Conservation (phyloP, 2,329 filamentous ascomycete genomes). For the Colletotrichum paranaense region DNA sequence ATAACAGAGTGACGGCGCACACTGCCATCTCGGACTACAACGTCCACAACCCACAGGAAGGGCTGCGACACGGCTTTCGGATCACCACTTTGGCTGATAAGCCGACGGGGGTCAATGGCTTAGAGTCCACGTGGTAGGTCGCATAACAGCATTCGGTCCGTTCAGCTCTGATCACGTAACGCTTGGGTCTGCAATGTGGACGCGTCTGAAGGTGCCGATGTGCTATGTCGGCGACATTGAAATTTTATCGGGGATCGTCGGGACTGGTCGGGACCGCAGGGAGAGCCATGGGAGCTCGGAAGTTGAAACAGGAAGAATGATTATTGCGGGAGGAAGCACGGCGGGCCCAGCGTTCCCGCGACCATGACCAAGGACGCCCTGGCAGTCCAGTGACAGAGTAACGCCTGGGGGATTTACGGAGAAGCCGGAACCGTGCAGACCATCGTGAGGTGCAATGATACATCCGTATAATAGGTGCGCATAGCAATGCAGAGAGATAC, state of each 20-base stretch:
- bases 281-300: slow-evolving; percentile 1
- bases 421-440: slow-evolving; percentile 6
- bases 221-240: background rate
- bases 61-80: slow-evolving; percentile 53
- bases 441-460: background rate
- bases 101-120: slow-evolving; percentile 49
- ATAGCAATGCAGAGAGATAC: slow-evolving; percentile 23
- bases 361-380: background rate
- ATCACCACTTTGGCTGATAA: slow-evolving; percentile 53
- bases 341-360: slow-evolving; percentile 9
- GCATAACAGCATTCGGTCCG: slow-evolving; percentile 15
- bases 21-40: slow-evolving; percentile 58
- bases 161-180: background rate
- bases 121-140: slow-evolving; percentile 49
- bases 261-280: background rate
- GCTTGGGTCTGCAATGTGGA: slow-evolving; percentile 2
- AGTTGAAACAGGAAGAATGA: slow-evolving; percentile 19
- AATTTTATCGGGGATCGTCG: background rate
- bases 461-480: background rate
- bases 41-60: slow-evolving; percentile 52
- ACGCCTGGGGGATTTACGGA: background rate
- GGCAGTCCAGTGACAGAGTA: background rate
- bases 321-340: background rate
- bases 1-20: slow-evolving; percentile 66
- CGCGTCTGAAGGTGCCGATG: slow-evolving; percentile 3